Base-by-base conservation (phyloP, 352 stramenopile species). In the Paralagenidium karlingii region DNA sequence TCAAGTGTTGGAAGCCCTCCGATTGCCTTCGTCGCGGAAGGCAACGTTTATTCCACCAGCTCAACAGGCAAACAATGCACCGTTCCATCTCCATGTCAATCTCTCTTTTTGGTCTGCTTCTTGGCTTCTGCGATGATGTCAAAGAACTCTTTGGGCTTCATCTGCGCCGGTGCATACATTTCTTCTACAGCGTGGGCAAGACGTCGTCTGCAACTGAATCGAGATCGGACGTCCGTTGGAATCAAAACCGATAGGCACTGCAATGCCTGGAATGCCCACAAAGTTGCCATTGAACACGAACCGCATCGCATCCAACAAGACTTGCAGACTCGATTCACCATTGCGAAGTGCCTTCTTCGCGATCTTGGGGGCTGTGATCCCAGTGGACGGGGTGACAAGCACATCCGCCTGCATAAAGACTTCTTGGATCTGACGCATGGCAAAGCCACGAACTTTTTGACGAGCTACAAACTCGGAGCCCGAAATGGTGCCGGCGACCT, bases 281-380 rank as follows among this genome's bases (percentile, higher is more conserved):
- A 95, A 68, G 48, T 96, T 94, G 22, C 66, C 82, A 34, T 93
- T 77, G 24, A 91, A 58, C 13, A 69, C 68, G 58, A 81, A 95
- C 26, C 68, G 79, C 47, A 94, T 82, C 37, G 95, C 71, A 20
- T 36, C 30, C 19, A 16, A 22, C 7, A 7, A 8, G 7, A 22
- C 16, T 36, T 36, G 16, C 7, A 20, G 7, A 11, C 58, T 49
- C 13, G 63, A 53, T 15, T 82, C 45, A 24, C 74, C 55, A 8
- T 54, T 38, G 7, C 56, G 58, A 32, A 94, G 82, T 0, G 86
- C 43, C 24, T 79, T 63, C 3, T 68, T 70, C 16, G 45, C 60
- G 39, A 95, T 71, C 36, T 79, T 52, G 1, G 84, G 87, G 5
- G 79, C 82, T 5, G 64, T 73, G 24, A 89, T 75, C 10, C 57